Evolutionary conservation across 2,329 filamentous ascomycete species (phyloP).

Genomic region (Xylogone sp.): DNA sequence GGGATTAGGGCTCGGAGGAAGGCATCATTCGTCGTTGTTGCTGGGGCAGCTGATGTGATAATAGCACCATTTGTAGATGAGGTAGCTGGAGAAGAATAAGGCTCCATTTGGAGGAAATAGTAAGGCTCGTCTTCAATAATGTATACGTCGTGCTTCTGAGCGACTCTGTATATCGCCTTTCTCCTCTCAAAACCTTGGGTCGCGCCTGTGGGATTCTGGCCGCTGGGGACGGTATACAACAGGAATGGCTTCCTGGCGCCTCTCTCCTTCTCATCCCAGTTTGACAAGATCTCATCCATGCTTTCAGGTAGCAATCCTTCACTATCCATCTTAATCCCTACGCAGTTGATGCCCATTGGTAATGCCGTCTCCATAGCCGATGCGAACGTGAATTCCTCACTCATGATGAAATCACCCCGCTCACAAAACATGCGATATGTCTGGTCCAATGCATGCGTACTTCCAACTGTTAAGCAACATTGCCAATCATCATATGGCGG

Average conservation of each 20-base stretch:
- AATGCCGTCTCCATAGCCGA: slow-evolving; percentile 62
- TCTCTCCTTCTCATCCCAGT: slow-evolving; percentile 57
- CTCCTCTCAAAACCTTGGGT: slow-evolving; percentile 59
- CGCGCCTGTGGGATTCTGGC: slow-evolving; percentile 73
- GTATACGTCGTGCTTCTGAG: slow-evolving; percentile 67
- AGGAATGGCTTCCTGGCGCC: slow-evolving; percentile 62
- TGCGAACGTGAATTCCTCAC: slow-evolving; percentile 89
- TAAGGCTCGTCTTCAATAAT: slow-evolving; percentile 75
- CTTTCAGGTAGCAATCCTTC: slow-evolving; percentile 59
- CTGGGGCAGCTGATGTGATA: slow-evolving; percentile 49
- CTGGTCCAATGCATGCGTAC: slow-evolving; percentile 82
- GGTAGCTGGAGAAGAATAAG: slow-evolving; percentile 42
- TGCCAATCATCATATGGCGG: slow-evolving; percentile 91
- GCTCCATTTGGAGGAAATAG: slow-evolving; percentile 67
- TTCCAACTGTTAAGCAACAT: slow-evolving; percentile 78
- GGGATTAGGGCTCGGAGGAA: slow-evolving; percentile 74
- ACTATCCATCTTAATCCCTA: slow-evolving; percentile 61
- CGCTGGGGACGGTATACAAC: slow-evolving; percentile 68
- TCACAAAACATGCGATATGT: slow-evolving; percentile 76
- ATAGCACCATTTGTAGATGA: slow-evolving; percentile 26
- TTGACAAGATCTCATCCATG: slow-evolving; percentile 59
- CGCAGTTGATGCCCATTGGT: slow-evolving; percentile 58
- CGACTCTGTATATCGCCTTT: slow-evolving; percentile 59
- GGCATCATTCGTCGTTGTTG: slow-evolving; percentile 57
- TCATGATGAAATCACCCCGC: slow-evolving; percentile 73